Evolutionary conservation across 352 stramenopile genomes (phyloP).

Genomic region (Globisporangium canariense): DNA sequence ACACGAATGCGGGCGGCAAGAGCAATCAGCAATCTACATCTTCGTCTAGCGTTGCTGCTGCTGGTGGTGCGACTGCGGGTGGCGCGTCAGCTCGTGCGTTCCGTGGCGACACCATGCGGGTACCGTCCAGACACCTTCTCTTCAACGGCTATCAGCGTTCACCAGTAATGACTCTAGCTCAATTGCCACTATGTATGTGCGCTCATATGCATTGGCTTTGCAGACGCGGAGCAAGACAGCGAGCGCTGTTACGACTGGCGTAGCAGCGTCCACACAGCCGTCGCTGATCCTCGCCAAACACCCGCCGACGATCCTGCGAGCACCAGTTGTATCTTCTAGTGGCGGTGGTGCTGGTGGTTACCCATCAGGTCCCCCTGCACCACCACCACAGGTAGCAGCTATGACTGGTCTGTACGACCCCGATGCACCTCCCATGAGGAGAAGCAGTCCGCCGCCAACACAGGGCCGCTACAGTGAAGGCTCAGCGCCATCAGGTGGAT

Average conservation of each 20-base stretch:
- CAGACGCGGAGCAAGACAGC: conserved; percentile 33
- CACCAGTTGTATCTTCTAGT: neutral
- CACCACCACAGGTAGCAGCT: neutral
- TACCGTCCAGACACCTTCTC: neutral
- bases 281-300: conserved; percentile 39
- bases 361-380: neutral
- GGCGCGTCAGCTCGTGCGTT: conserved; percentile 24
- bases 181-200: neutral
- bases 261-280: conserved; percentile 7
- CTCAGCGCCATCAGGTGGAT: conserved; percentile 3
- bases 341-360: conserved; percentile 10
- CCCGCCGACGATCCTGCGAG: conserved; percentile 33
- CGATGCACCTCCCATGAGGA: conserved; percentile 4
- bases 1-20: neutral
- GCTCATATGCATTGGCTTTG: neutral
- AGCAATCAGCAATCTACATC: neutral
- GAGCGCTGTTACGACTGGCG: neutral
- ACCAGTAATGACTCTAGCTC: neutral
- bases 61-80: neutral
- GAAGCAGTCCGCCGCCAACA: conserved; percentile 5
- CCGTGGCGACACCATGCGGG: conserved; percentile 21
- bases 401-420: conserved; percentile 14
- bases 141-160: neutral
- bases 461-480: conserved; percentile 17
- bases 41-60: neutral